Evolutionary conservation across 2,329 filamentous ascomycete genomes (phyloP).

Genomic region (Fusarium burgessii): DNA sequence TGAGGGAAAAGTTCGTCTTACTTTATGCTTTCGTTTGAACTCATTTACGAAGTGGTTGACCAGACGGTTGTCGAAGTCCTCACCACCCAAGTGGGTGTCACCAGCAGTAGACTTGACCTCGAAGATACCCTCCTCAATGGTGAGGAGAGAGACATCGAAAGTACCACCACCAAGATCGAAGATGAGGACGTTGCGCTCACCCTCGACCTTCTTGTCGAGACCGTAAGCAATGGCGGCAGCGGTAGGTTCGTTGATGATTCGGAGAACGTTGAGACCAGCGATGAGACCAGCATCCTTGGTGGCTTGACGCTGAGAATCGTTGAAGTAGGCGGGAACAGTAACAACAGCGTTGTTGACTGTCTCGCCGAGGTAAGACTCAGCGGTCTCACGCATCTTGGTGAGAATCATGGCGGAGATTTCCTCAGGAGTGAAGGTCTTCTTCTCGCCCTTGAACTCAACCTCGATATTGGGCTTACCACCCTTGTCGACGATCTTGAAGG

Average conservation of each 20-base stretch:
- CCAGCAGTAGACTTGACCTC: conserved; percentile 98
- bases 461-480: conserved; percentile 90
- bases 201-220: conserved; percentile 94
- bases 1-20: not conserved
- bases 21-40: conserved; percentile 79
- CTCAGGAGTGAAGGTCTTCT: conserved; percentile 96
- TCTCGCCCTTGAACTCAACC: conserved; percentile 95
- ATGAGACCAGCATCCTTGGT: conserved; percentile 99
- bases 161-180: conserved; percentile 99
- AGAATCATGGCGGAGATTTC: conserved; percentile 99
- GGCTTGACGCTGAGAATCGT: conserved; percentile 99
- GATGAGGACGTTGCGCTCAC: conserved; percentile 99
- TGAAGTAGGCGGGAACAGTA: conserved; percentile 99
- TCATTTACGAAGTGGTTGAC: conserved; percentile 98
- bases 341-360: conserved; percentile 99
- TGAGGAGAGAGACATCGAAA: conserved; percentile 99
- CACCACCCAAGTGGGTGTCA: conserved; percentile 95
- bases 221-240: conserved; percentile 98
- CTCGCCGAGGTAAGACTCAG: conserved; percentile 97
- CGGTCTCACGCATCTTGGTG: conserved; percentile 93
- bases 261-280: conserved; percentile 95
- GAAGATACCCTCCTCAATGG: conserved; percentile 99
- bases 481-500: conserved; percentile 97
- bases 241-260: conserved; percentile 99
- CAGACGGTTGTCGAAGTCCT: conserved; percentile 96